phyloP scores from a whole-genome alignment of 2,329 filamentous ascomycete genomes.

The Scopulariopsis brevicaulis region DNA sequence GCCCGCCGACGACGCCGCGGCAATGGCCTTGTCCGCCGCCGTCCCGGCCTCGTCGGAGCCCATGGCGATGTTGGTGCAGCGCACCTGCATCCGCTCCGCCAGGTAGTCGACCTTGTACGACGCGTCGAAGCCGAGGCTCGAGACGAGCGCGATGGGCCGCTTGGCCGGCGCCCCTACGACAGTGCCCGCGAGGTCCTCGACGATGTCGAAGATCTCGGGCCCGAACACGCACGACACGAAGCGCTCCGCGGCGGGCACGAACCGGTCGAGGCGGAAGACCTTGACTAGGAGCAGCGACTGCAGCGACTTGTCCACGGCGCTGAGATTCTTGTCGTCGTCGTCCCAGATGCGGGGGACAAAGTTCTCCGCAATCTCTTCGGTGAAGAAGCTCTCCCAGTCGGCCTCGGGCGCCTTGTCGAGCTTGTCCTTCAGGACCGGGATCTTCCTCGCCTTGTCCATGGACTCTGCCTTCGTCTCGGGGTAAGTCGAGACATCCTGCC shows the following conservation, averaged over 20 bases:
- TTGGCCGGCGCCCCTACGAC: conserved; percentile 75
- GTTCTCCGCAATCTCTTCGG: conserved; percentile 78
- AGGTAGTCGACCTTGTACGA: conserved; percentile 98
- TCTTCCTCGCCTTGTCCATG: conserved; percentile 54
- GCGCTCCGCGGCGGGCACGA: conserved; percentile 85
- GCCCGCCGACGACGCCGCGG: conserved; percentile 79
- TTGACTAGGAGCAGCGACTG: conserved; percentile 84
- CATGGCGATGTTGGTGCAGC: conserved; percentile 97
- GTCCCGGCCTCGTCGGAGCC: conserved; percentile 90
- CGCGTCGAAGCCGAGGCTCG: conserved; percentile 92
- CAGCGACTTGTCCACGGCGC: conserved; percentile 64
- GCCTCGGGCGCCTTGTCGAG: conserved; percentile 49
- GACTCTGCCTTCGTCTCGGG: conserved; percentile 53
- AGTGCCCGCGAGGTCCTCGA: conserved; percentile 76
- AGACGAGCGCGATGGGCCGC: conserved; percentile 82
- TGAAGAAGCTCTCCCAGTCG: conserved; percentile 74
- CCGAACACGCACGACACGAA: conserved; percentile 85
- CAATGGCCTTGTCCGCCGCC: conserved; percentile 90
- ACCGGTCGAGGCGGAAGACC: conserved; percentile 87
- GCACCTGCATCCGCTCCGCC: conserved; percentile 70
- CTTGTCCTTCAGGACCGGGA: conserved; percentile 62
- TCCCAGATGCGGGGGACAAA: conserved; percentile 70
- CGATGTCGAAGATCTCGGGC: conserved; percentile 66
- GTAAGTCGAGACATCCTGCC: conserved; percentile 67
- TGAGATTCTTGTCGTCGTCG: conserved; percentile 30